Conservation (phyloP, 2,329 filamentous ascomycete species). For the Monilinia fructicola region DNA sequence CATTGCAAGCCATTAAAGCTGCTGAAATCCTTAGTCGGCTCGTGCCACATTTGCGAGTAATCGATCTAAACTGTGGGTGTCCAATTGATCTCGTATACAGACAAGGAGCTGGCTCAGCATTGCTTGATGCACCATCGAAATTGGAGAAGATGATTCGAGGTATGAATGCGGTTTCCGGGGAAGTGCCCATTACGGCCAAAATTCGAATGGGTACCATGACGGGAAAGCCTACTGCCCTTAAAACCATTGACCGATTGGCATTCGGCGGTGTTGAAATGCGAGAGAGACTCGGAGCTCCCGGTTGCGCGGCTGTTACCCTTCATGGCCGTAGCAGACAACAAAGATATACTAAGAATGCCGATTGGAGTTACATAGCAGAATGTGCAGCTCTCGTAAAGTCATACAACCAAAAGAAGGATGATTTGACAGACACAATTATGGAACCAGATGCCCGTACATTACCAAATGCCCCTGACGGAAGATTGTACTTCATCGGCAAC, state of each 20-base stretch:
- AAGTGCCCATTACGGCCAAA: constrained; percentile 91
- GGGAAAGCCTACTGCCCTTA: constrained; percentile 73
- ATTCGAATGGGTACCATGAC: constrained; percentile 89
- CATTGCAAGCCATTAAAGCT: constrained; percentile 85
- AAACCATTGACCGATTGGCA: constrained; percentile 78
- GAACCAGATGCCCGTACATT: constrained; percentile 76
- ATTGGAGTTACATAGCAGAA: constrained; percentile 93
- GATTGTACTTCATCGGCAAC: constrained; percentile 91
- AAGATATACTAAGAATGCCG: constrained; percentile 86
- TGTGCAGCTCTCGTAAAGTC: constrained; percentile 81
- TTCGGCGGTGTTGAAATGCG: constrained; percentile 74
- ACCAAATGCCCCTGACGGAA: constrained; percentile 62
- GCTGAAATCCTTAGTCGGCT: constrained; percentile 76
- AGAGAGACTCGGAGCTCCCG: constrained; percentile 69
- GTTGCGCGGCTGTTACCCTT: constrained; percentile 91
- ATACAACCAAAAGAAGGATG: constrained; percentile 68
- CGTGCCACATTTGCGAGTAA: constrained; percentile 80
- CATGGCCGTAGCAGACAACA: constrained; percentile 93
- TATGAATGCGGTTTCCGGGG: constrained; percentile 90
- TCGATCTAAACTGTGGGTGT: constrained; percentile 96
- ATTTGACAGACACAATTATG: constrained; percentile 69
- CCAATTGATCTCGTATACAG: constrained; percentile 94
- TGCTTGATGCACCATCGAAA: constrained; percentile 85
- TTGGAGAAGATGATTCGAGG: constrained; percentile 92
- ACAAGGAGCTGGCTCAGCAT: constrained; percentile 81